Conservation (phyloP, 1,284 basidiomycete species). For the Meripilus lineatus region DNA sequence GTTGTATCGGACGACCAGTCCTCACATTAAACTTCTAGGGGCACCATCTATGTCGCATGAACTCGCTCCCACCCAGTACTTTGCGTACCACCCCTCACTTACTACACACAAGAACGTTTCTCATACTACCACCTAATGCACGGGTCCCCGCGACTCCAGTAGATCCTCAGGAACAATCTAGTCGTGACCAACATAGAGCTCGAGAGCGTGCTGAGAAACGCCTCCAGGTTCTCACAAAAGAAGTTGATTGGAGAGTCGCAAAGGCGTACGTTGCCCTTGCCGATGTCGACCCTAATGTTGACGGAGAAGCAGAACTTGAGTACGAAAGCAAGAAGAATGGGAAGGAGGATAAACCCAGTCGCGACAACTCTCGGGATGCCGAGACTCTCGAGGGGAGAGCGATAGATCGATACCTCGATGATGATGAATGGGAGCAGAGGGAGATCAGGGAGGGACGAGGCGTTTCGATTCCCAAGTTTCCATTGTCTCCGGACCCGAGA, state of each 20-base stretch:
- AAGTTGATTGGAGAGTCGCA: conserved; percentile 60
- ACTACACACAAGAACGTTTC: conserved; percentile 59
- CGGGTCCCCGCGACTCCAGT: conserved; percentile 12
- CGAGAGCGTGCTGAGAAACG: conserved; percentile 55
- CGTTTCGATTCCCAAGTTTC: conserved; percentile 14
- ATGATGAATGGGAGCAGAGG: conserved; percentile 57
- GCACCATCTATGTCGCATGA: conserved; percentile 55
- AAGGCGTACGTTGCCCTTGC: conserved; percentile 64
- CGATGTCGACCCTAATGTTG: conserved; percentile 27
- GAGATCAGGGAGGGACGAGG: conserved; percentile 11
- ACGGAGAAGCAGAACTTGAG: conserved; percentile 28
- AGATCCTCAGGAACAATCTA: conserved; percentile 27
- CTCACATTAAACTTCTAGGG: conserved; percentile 32
- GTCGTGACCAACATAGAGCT: conserved; percentile 35
- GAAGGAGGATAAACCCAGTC: conserved; percentile 12
- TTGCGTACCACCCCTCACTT: conserved; percentile 68
- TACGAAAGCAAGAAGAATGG: conserved; percentile 40
- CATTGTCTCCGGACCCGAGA: too few relatives aligned
- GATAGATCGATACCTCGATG: conserved; percentile 56
- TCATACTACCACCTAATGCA: conserved; percentile 45
- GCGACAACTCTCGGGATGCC: conserved; percentile 11
- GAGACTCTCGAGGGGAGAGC: conserved; percentile 42
- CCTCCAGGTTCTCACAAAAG: conserved; percentile 62
- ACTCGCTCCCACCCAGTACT: conserved; percentile 60
- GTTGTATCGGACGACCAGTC: not conserved